Conservation (phyloP, 164 flowering plant genomes). For the Echeveria elegans region DNA sequence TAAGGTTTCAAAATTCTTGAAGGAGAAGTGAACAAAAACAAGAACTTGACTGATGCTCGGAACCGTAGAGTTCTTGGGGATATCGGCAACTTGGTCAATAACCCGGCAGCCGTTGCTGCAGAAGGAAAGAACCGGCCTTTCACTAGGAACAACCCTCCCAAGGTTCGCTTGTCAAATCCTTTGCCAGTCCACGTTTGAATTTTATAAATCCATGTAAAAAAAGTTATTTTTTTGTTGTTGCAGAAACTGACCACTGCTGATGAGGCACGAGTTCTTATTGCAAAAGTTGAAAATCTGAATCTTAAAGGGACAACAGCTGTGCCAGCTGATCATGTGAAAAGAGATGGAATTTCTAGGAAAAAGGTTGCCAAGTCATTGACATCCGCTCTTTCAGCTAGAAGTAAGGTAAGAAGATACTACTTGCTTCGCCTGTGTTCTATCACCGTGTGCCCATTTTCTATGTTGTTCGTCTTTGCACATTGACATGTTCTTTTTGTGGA, state of each 20-base stretch:
- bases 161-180: background rate
- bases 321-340: conserved; percentile 14
- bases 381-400: conserved; percentile 43
- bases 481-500: background rate
- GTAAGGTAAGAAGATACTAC: no score
- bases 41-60: conserved; percentile 23
- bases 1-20: background rate
- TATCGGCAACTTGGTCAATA: conserved; percentile 31
- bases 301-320: conserved; percentile 15
- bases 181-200: no score
- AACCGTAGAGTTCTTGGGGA: conserved; percentile 33
- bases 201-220: conserved; percentile 8
- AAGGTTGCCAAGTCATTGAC: conserved; percentile 19
- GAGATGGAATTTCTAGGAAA: conserved; percentile 13
- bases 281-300: conserved; percentile 7
- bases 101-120: conserved; percentile 10
- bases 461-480: background rate
- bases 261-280: background rate
- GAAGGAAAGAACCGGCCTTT: conserved; percentile 22
- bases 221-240: background rate
- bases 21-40: conserved; percentile 9
- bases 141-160: conserved; percentile 13
- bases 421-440: background rate
- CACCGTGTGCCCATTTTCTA: no score
- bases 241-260: conserved; percentile 21